These are phyloP conservation scores for Yamadazyma laniorum DNA, from an alignment of 805 yeast genomes.

Conservation along the genomic window DNA sequence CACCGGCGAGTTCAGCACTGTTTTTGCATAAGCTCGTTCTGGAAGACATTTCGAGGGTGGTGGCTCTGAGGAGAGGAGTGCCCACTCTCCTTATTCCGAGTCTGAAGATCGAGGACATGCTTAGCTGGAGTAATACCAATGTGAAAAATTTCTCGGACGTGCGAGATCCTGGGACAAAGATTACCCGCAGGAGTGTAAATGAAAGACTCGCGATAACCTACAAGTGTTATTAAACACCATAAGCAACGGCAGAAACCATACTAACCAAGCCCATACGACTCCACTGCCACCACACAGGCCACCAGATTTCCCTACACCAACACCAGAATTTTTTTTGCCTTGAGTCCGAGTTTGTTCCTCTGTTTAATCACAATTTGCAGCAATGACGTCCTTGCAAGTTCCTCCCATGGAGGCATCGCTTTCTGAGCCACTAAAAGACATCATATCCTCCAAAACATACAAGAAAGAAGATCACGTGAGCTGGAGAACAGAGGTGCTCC, in stretches of 20 bases:
- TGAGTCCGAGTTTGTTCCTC: too few relatives aligned
- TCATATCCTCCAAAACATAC: constrained; percentile 7
- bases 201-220: neutral
- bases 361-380: neutral
- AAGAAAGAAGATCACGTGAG: constrained; percentile 2
- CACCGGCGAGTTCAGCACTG: neutral
- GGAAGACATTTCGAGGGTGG: too few relatives aligned
- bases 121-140: too few relatives aligned
- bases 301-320: too few relatives aligned
- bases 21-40: too few relatives aligned
- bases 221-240: neutral
- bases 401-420: neutral
- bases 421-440: neutral
- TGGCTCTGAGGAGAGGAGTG: constrained; percentile 1
- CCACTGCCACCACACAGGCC: too few relatives aligned
- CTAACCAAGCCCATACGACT: too few relatives aligned
- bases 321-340: too few relatives aligned
- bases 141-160: constrained; percentile 6
- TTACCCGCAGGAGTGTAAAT: constrained; percentile 6
- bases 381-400: constrained; percentile 1
- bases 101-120: constrained; percentile 13
- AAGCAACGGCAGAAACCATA: too few relatives aligned
- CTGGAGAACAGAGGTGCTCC: constrained; percentile 2
- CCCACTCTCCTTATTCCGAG: constrained; percentile 9
- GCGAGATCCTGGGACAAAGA: constrained; percentile 1